Conservation (phyloP, 371 early-diverging fungal species). For the Mortierella sp. region DNA sequence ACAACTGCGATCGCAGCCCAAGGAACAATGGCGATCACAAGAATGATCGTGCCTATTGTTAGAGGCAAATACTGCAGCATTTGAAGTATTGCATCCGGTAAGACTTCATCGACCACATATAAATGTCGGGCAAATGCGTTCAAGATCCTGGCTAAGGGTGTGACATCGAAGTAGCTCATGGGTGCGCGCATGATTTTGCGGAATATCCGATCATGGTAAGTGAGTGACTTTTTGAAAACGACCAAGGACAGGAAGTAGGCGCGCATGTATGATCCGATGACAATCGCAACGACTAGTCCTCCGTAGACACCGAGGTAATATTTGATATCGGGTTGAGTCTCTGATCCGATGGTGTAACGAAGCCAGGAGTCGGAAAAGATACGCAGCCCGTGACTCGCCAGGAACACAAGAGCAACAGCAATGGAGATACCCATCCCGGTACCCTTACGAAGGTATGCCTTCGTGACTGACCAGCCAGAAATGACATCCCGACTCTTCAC, state of each 20-base stretch:
- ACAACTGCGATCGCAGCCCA: constrained; percentile 66
- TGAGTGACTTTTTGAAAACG: constrained; percentile 56
- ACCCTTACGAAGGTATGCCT: constrained; percentile 49
- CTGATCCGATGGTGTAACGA: constrained; percentile 34
- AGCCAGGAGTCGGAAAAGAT: constrained; percentile 57
- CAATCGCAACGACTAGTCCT: constrained; percentile 55
- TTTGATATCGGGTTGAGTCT: constrained; percentile 23
- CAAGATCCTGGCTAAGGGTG: constrained; percentile 81
- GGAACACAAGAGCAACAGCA: constrained; percentile 29
- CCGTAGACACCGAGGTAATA: constrained; percentile 61
- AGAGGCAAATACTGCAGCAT: constrained; percentile 68
- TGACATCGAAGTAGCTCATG: constrained; percentile 83
- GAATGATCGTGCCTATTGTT: constrained; percentile 64
- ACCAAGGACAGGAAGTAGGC: constrained; percentile 57
- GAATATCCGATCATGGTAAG: constrained; percentile 66
- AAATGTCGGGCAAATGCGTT: constrained; percentile 81
- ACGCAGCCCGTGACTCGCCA: constrained; percentile 44
- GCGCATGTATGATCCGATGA: constrained; percentile 59
- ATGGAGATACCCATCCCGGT: constrained; percentile 38
- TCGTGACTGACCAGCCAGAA: constrained; percentile 57
- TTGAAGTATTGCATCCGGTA: constrained; percentile 58
- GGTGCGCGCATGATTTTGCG: constrained; percentile 70
- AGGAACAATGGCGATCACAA: constrained; percentile 67
- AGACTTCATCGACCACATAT: constrained; percentile 74
- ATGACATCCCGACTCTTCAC: constrained; percentile 47